Evolutionary conservation across 805 yeast species (phyloP), one percentile per base, ranked within the genome.

Genomic region (Teunomyces kruisii): DNA sequence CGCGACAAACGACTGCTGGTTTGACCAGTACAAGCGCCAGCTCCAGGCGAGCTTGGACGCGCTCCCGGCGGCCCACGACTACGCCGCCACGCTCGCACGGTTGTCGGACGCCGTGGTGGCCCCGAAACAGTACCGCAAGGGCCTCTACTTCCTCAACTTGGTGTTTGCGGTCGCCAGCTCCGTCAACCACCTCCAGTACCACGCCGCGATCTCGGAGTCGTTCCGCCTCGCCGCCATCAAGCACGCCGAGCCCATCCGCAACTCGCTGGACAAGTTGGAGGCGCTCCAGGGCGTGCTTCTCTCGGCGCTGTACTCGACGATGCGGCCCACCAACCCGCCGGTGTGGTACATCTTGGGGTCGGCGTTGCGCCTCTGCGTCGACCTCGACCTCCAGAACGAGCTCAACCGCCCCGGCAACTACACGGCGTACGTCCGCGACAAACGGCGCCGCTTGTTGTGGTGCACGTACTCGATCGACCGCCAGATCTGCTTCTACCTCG

Each of bases 331-430:
- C 1, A 79, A 80, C 10, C 96, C 96, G 0, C 94, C 96, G 3
- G 88, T 88, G n/a, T 90, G 97, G 97, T 88, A 88, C 59, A 80
- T 86, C 3, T 67, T 88, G 51, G 96, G 96, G 0, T 79, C 88
- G 1, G 90, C 92, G 0, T 64, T 88, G 40, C 74, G 97, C 48
- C 64, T 88, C 40, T 83, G 92, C 54, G 88, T 89, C 24, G 97
- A 90, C 62, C 63, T 90, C 48, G 96, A 96, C 1, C 69, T 90
- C 6, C 97, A 90, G 62, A 80, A 81, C 30, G 96, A 89, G 55
- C 53, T 36, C 12, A 44, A 40, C 40, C 47, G 57, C n/a, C 42
- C 53, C 13, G 38, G 43, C 26, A n/a, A 61, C 33, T 48, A 59
- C 50, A 82, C 82, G 49, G 78, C 85, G 0, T 82, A 77, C 54